phyloP scores from a whole-genome alignment of 139 green algal species.

The Klebsormidium nitens region DNA sequence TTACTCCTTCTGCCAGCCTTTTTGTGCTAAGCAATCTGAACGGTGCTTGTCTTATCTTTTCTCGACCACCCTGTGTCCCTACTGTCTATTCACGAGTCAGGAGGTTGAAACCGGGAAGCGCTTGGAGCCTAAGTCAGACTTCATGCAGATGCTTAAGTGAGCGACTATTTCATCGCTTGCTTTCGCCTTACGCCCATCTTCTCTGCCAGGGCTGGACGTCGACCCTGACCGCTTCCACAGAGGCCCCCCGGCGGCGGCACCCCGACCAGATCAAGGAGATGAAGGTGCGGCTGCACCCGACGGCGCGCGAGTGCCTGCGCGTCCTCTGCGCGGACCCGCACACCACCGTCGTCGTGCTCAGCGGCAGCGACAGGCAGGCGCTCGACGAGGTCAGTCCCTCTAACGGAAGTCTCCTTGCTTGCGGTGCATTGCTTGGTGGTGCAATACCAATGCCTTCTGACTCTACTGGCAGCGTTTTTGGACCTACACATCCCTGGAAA shows the following conservation, averaged over 20 bases:
- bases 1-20: too few species aligned
- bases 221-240: constrained; percentile 57
- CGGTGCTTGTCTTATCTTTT: too few species aligned
- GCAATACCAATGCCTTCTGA: neutral
- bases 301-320: constrained; percentile 20
- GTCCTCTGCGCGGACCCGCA: constrained; percentile 42
- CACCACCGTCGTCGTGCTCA: constrained; percentile 81
- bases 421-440: constrained; percentile 1
- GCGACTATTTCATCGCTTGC: neutral
- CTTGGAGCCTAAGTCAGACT: too few species aligned
- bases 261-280: constrained; percentile 46
- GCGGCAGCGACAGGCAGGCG: constrained; percentile 52
- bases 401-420: neutral
- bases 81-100: too few species aligned
- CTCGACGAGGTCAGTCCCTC: constrained; percentile 62
- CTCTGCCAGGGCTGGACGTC: constrained; percentile 95
- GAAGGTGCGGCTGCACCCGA: constrained; percentile 35
- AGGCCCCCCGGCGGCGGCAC: constrained; percentile 4
- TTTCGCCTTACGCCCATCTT: neutral
- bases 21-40: too few species aligned
- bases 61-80: too few species aligned
- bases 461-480: neutral
- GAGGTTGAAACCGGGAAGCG: too few species aligned
- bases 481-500: neutral
- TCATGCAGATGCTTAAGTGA: too few species aligned